Conservation (phyloP, 257 asterid genomes). For the Salvia hispanica region DNA sequence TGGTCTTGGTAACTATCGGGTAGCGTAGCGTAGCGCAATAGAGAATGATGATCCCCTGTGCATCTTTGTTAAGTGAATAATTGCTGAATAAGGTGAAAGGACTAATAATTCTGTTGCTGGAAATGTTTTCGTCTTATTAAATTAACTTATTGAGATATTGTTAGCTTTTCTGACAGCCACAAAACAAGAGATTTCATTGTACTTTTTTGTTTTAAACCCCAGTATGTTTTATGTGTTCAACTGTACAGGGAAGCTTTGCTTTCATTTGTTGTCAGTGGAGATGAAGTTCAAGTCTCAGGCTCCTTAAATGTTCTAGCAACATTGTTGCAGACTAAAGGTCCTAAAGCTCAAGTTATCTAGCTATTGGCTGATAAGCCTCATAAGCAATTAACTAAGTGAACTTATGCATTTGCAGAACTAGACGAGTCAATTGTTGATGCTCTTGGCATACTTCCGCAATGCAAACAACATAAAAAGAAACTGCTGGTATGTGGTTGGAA, state of each 20-base stretch:
- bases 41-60: slow-evolving; percentile 19
- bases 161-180: slow-evolving; percentile 19
- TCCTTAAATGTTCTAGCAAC: slow-evolving; percentile 86
- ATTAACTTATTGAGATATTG: neutral
- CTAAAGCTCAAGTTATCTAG: slow-evolving; percentile 29
- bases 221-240: slow-evolving; percentile 18
- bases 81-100: slow-evolving; percentile 13
- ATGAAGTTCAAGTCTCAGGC: slow-evolving; percentile 88
- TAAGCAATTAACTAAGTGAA: slow-evolving; percentile 30
- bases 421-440: slow-evolving; percentile 96
- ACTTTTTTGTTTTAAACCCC: slow-evolving; percentile 17
- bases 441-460: slow-evolving; percentile 95
- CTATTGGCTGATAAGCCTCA: slow-evolving; percentile 34
- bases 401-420: slow-evolving; percentile 61
- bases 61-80: slow-evolving; percentile 10
- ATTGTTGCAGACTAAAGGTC: slow-evolving; percentile 93
- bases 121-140: neutral
- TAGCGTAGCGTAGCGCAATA: slow-evolving; percentile 4
- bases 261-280: slow-evolving; percentile 74
- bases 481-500: slow-evolving; percentile 68
- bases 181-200: slow-evolving; percentile 24
- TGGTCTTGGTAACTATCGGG: slow-evolving; percentile 1
- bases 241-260: slow-evolving; percentile 83
- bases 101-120: neutral
- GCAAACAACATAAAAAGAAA: slow-evolving; percentile 90